Evolutionary conservation across 495 filamentous ascomycete genomes (phyloP), one percentile per base, ranked within the genome.

Genomic region (Apiosordaria backusii): DNA sequence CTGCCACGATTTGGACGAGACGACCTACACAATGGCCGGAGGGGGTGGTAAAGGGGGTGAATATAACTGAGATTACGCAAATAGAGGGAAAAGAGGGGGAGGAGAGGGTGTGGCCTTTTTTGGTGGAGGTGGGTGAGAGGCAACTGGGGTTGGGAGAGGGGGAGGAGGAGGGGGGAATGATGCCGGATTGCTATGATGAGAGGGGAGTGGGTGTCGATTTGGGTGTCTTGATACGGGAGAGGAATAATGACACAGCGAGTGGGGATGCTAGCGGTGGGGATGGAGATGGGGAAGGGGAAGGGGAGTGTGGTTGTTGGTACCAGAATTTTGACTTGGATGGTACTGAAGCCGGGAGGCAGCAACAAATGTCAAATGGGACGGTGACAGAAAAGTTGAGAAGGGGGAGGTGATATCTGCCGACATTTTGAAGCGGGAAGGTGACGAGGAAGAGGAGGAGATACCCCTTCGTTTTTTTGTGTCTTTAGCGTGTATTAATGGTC

Each of bases 1-100:
- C 78, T 22, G 85, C 74, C 1, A 80, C 70, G 13, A 76, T 88
- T 3, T 88, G 84, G 72, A 87, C 85, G 77, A 77, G 72, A 68
- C 71, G 22, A 80, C 76, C 29, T 6, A 7, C 10, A n/a, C n/a
- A n/a, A n/a, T 45, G 35, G 35, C 35, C 35, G 35, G 35, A 45
- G 35, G 35, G 3, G 3, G 5, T 45, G 5, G 35, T n/a, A n/a
- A n/a, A 15, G 35, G 9, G 1, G 35, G 35, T 45, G 5, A 45
- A 10, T 13, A 7, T 45, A 15, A 45, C 35, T 7, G 35, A 45
- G 35, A 45, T 45, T 13, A 45, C 35, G 35, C 9, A 15, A 15
- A 6, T 7, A 15, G 35, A 7, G 9, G 35, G 35, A 15, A 13
- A 45, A 15, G 35, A 45, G 16, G 35, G 13, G 35, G 35, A 45